Evolutionary conservation across 352 stramenopile genomes (phyloP), one percentile per base, ranked within the genome.

Genomic region (Peronospora belbahrii): DNA sequence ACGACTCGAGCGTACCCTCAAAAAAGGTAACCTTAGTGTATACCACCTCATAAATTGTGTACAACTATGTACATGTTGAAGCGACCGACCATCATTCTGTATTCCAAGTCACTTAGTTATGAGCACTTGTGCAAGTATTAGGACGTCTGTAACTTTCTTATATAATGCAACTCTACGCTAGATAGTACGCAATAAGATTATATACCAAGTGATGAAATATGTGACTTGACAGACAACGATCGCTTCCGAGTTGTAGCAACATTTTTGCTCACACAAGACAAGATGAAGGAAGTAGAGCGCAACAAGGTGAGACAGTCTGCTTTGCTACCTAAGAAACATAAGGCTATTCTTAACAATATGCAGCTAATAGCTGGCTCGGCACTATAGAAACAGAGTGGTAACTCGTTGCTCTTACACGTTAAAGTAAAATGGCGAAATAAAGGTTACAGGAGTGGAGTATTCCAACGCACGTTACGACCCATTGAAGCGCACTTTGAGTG

Each of bases 221-320:
- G n/a, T n/a, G n/a, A n/a, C n/a, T n/a, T n/a, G 14, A 72, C 64
- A 0, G 70, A 85, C 17, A 67, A 87, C 23, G 80, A 96, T 28
- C 78, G 85, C 6, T 85, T 97, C 36, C 78, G 95, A 34, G 81
- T 98, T 7, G 67, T 96, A 0, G 76, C 90, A 9, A 83, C 98
- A 33, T 96, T 97, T 59, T 91, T 93, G 9, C 67, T 98, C 11
- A 97, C 89, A 10, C 95, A 98, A 62, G 76, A 90, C 33, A 61
- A 71, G 9, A 79, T 97, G 52, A 95, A 88, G 31, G 77, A 92
- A 23, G 59, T 65, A 6, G 84, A 97, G 42, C 82, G 89, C 30
- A 75, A 79, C 44, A 91, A 93, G 42, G 54, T 97, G 0, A 77
- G 97, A 36, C 63, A 80, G 40, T 67, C 75, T 13, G 94, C 92